Evolutionary conservation across 2,329 filamentous ascomycete species (phyloP).

Genomic region (Ophiostoma novo-ulmi): DNA sequence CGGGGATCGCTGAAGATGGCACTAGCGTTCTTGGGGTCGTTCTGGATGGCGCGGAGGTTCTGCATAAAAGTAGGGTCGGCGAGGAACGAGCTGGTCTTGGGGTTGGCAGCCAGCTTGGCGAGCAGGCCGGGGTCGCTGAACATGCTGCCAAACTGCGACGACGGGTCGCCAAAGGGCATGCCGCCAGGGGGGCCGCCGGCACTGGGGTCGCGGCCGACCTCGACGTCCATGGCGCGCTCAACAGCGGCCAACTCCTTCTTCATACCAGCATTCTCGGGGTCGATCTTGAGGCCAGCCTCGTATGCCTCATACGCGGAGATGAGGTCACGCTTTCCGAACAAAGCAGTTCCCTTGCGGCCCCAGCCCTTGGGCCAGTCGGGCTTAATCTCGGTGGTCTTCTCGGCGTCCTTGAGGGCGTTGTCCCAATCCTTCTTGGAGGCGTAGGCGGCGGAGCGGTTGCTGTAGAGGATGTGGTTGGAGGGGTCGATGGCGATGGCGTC

Average conservation of each 20-base stretch:
- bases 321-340: constrained; percentile 82
- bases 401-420: constrained; percentile 79
- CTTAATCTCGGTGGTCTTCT: constrained; percentile 91
- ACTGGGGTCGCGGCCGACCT: constrained; percentile 35
- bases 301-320: constrained; percentile 83
- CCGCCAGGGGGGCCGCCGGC: constrained; percentile 47
- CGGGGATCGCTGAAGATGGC: constrained; percentile 82
- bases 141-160: constrained; percentile 64
- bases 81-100: constrained; percentile 80
- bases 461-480: constrained; percentile 93
- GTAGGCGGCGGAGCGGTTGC: constrained; percentile 84
- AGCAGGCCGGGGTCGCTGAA: constrained; percentile 90
- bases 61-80: constrained; percentile 82
- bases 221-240: constrained; percentile 78
- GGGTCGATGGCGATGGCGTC: constrained; percentile 86
- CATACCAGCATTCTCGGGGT: constrained; percentile 85
- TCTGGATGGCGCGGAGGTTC: constrained; percentile 75
- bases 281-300: constrained; percentile 87
- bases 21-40: constrained; percentile 73
- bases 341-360: constrained; percentile 85
- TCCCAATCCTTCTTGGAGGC: constrained; percentile 87
- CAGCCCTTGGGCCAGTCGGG: constrained; percentile 98
- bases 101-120: constrained; percentile 86
- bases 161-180: constrained; percentile 30
- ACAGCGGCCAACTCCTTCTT: constrained; percentile 83